Percentiles rank a stretch among this genome's conserved stretches.
phyloP scores from a whole-genome alignment of 352 stramenopile species.

The Pythium pectinolyticum region DNA sequence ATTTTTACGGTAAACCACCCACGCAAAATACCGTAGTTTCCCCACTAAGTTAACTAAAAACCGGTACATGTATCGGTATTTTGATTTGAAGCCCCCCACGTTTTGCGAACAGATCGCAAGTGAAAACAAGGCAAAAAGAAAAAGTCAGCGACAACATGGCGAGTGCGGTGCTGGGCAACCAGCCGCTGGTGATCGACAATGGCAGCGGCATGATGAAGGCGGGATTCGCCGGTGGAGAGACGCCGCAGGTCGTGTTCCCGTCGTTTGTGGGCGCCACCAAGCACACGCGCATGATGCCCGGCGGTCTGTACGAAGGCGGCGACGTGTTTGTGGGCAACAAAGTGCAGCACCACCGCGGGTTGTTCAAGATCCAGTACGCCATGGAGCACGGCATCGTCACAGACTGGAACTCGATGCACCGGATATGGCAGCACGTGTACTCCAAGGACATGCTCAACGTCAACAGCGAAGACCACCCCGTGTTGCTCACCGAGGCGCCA shows the following conservation, averaged over 20 bases:
- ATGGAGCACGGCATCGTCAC: conserved; percentile 87
- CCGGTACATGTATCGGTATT: conserved; percentile 12
- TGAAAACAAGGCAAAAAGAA: not conserved
- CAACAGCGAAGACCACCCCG: conserved; percentile 80
- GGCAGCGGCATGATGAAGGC: conserved; percentile 83
- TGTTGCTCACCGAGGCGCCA: conserved; percentile 83
- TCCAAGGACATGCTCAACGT: conserved; percentile 88
- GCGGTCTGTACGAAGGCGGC: conserved; percentile 72
- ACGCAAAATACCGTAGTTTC: not conserved
- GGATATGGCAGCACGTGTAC: conserved; percentile 89
- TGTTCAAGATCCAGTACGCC: conserved; percentile 83
- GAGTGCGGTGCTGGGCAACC: conserved; percentile 70
- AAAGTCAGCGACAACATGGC: conserved; percentile 35
- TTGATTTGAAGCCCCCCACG: conserved; percentile 18
- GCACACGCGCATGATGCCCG: conserved; percentile 82
- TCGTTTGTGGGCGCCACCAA: conserved; percentile 75
- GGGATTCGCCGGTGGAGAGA: conserved; percentile 78
- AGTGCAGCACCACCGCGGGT: conserved; percentile 74
- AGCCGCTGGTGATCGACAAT: conserved; percentile 88
- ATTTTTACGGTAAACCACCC: not conserved
- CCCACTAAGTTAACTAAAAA: conserved; percentile 13
- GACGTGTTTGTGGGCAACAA: conserved; percentile 79
- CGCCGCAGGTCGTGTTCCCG: conserved; percentile 74
- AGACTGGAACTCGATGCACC: conserved; percentile 87
- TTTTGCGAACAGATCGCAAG: not conserved